Conservation (phyloP, 2,329 filamentous ascomycete species). For the Botrytis fragariae region DNA sequence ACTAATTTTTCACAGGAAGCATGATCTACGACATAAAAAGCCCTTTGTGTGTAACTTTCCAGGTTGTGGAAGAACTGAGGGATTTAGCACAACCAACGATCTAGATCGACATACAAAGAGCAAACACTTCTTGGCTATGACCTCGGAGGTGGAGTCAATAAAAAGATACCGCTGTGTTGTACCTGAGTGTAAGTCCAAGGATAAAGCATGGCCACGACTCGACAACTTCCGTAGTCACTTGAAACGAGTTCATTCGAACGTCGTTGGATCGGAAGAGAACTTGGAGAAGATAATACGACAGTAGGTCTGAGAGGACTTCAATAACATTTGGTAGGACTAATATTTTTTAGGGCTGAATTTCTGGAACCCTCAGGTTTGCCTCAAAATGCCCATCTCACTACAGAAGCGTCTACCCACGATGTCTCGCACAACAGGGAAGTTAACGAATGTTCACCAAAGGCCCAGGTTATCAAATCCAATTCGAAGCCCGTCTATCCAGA, state of each 20-base stretch:
- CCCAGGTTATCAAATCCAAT: conserved; percentile 16
- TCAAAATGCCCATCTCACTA: conserved; percentile 17
- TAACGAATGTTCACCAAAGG: neutral
- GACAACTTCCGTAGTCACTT: conserved; percentile 89
- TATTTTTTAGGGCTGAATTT: conserved; percentile 28
- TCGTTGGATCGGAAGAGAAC: conserved; percentile 39
- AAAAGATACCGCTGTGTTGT: conserved; percentile 60
- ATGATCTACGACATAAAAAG: conserved; percentile 67
- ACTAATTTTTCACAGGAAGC: conserved; percentile 58
- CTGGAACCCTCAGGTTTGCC: conserved; percentile 23
- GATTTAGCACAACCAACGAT: conserved; percentile 80
- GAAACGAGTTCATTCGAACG: conserved; percentile 58
- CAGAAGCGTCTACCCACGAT: conserved; percentile 15
- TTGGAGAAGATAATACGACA: conserved; percentile 45
- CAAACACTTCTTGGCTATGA: conserved; percentile 56
- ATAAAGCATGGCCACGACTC: conserved; percentile 73
- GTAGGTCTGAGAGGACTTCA: conserved; percentile 39
- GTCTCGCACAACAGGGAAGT: conserved; percentile 8
- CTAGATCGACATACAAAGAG: conserved; percentile 74
- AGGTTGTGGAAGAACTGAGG: conserved; percentile 57
- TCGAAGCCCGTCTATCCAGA: conserved; percentile 28
- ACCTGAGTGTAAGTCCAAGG: conserved; percentile 53
- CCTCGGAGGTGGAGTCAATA: conserved; percentile 44
- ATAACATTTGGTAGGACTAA: neutral
- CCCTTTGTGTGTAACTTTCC: conserved; percentile 59